phyloP scores from a whole-genome alignment of 2,329 filamentous ascomycete species.

The Botryotinia calthae region DNA sequence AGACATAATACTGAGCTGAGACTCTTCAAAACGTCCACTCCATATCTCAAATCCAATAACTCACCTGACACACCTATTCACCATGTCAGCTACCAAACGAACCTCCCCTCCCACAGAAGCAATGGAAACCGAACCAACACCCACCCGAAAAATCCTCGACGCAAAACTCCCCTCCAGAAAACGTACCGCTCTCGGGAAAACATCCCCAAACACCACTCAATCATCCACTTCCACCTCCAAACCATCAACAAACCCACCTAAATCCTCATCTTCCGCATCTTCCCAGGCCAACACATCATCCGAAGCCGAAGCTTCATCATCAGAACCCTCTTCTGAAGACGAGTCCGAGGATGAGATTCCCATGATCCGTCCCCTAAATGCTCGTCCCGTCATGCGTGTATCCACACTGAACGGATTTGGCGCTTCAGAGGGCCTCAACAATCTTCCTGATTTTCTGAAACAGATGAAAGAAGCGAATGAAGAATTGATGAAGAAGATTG shows the following conservation, averaged over 20 bases:
- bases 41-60: neutral
- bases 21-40: neutral
- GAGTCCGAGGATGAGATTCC: slow-evolving; percentile 22
- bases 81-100: slow-evolving; percentile 12
- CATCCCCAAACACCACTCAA: neutral
- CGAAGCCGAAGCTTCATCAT: neutral
- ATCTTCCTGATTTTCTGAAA: slow-evolving; percentile 26
- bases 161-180: slow-evolving; percentile 9
- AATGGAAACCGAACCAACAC: neutral
- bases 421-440: neutral
- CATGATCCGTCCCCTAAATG: slow-evolving; percentile 21
- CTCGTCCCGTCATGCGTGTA: slow-evolving; percentile 28
- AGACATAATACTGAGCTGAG: neutral
- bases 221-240: neutral
- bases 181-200: slow-evolving; percentile 5
- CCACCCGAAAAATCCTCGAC: neutral
- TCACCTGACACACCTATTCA: slow-evolving; percentile 6
- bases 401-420: slow-evolving; percentile 21
- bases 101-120: slow-evolving; percentile 8
- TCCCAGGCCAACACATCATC: slow-evolving; percentile 3
- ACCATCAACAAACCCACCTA: neutral
- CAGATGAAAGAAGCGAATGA: slow-evolving; percentile 29
- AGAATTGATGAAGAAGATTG: slow-evolving; percentile 23
- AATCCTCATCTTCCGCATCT: neutral
- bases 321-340: neutral